These are phyloP conservation scores for Aspergillus heteromorphus DNA, from an alignment of 495 filamentous ascomycete genomes.

Conservation along the genomic window DNA sequence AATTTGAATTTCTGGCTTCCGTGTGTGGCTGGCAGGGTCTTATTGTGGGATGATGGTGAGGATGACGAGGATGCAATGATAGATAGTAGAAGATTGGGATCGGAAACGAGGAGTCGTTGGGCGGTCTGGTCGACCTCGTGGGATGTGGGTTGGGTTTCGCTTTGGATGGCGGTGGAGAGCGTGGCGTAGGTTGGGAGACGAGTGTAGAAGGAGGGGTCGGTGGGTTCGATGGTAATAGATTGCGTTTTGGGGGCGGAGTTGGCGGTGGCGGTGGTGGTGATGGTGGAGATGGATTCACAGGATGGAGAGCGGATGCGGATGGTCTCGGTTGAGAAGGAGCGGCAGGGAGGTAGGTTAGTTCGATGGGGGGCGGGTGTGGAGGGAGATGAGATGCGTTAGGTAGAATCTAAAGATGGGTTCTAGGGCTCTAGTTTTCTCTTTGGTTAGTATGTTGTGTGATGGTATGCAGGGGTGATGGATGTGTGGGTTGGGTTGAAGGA, in stretches of 20 bases:
- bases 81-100: slow-evolving; percentile 12
- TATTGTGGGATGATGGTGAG: too few species aligned
- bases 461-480: not conserved
- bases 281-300: too few species aligned
- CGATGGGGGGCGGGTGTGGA: slow-evolving; percentile 1
- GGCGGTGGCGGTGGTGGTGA: too few species aligned
- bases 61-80: slow-evolving; percentile 29
- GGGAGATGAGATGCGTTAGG: slow-evolving; percentile 7
- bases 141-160: slow-evolving; percentile 1
- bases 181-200: not conserved
- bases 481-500: too few species aligned
- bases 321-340: slow-evolving; percentile 5
- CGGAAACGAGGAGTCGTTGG: slow-evolving; percentile 5
- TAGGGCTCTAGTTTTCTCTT: slow-evolving; percentile 1
- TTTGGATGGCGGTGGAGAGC: not conserved
- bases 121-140: slow-evolving; percentile 4
- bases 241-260: not conserved
- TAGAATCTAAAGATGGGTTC: slow-evolving; percentile 12
- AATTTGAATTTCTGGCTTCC: too few species aligned
- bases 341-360: slow-evolving; percentile 10
- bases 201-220: slow-evolving; percentile 9
- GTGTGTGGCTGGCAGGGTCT: too few species aligned
- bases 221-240: slow-evolving; percentile 5
- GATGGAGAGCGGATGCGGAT: slow-evolving; percentile 8
- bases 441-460: too few species aligned